Evolutionary conservation across 208 protist species (phyloP).

Genomic region (Wallacemonas sp.): DNA sequence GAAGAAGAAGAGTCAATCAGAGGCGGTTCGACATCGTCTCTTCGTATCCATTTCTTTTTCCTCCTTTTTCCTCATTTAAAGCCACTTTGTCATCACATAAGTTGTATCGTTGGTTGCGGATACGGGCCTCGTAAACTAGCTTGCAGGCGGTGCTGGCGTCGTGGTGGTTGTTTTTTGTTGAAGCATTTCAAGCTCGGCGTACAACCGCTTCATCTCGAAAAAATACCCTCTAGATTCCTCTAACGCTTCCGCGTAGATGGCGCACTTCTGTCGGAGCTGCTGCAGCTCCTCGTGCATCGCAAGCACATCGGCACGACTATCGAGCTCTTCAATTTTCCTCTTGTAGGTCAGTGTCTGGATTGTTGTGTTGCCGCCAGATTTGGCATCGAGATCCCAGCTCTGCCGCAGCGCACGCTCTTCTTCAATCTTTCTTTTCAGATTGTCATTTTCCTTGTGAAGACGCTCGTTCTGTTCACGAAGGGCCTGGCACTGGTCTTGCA

Average conservation of each 20-base stretch:
- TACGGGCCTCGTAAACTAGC: too few relatives aligned
- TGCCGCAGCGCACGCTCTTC: constrained; percentile 30
- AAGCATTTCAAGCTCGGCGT: constrained; percentile 47
- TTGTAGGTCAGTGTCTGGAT: constrained; percentile 26
- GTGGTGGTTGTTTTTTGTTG: too few relatives aligned
- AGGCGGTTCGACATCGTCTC: too few relatives aligned
- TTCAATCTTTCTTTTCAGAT: constrained; percentile 38
- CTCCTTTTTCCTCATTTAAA: constrained; percentile 13
- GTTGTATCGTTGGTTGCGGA: too few relatives aligned
- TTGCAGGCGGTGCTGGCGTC: too few relatives aligned
- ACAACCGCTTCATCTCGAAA: constrained; percentile 75
- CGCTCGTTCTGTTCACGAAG: constrained; percentile 40
- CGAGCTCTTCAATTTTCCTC: constrained; percentile 30
- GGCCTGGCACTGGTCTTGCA: constrained; percentile 16
- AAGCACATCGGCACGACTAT: constrained; percentile 41
- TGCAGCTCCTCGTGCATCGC: constrained; percentile 62
- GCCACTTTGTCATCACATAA: too few relatives aligned
- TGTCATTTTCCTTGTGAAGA: constrained; percentile 50
- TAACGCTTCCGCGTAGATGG: constrained; percentile 64
- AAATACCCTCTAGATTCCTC: constrained; percentile 71
- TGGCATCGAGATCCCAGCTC: constrained; percentile 32
- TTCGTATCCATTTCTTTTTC: background rate
- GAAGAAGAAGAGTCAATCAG: too few relatives aligned
- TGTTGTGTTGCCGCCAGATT: constrained; percentile 27
- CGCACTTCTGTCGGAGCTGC: constrained; percentile 49